Percentiles rank a stretch among this genome's conserved stretches.
These are phyloP conservation scores for Chlorella variabilis DNA, from an alignment of 163 green algal species.

Conservation along the genomic window DNA sequence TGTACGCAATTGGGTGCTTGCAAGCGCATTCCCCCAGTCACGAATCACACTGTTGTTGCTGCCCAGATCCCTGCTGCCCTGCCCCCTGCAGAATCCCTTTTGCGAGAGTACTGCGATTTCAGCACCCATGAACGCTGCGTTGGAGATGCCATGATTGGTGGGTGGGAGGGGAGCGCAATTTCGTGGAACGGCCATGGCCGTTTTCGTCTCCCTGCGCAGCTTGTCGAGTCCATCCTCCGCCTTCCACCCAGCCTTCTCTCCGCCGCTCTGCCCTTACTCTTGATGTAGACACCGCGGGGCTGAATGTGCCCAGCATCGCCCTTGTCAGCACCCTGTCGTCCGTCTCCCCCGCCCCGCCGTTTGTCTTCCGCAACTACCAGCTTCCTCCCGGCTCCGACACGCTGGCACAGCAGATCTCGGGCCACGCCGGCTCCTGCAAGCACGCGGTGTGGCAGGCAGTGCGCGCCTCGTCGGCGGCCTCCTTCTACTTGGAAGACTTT, in stretches of 20 bases:
- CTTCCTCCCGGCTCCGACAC: conserved; percentile 16
- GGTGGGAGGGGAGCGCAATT: not conserved
- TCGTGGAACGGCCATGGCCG: no score
- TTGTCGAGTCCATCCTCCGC: not conserved
- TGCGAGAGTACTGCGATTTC: conserved; percentile 80
- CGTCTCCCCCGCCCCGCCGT: conserved; percentile 69
- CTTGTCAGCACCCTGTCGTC: conserved; percentile 74
- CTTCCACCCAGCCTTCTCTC: not conserved
- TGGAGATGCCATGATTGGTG: conserved; percentile 38
- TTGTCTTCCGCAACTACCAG: conserved; percentile 86
- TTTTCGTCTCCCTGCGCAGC: not conserved
- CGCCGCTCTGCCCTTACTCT: not conserved
- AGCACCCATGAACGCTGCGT: conserved; percentile 19
- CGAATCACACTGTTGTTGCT: no score
- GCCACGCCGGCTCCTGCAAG: conserved; percentile 69
- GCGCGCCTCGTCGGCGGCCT: conserved; percentile 79
- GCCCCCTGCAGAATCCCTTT: conserved; percentile 69
- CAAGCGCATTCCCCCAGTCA: no score
- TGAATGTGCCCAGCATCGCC: conserved; percentile 78
- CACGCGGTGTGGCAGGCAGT: conserved; percentile 90
- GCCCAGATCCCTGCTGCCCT: no score
- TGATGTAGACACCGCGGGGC: conserved; percentile 69
- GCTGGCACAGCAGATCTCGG: conserved; percentile 3
- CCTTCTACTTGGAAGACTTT: conserved; percentile 95
- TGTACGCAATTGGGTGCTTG: no score